These are phyloP conservation scores for Daldinia sp. DNA, from an alignment of 2,329 filamentous ascomycete genomes.

Conservation along the genomic window DNA sequence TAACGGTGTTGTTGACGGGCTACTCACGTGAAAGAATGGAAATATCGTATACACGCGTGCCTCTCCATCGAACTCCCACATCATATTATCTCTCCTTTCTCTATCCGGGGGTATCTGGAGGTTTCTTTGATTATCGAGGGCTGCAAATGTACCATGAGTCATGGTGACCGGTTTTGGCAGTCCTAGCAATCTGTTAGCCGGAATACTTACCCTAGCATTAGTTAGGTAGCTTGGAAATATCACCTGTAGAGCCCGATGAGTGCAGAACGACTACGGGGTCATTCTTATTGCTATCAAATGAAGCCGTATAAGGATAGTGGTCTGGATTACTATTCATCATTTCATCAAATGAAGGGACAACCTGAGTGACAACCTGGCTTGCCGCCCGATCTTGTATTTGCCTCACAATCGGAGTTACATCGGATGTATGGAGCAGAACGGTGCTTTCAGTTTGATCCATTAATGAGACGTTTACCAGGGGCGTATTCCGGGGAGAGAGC, in stretches of 20 bases:
- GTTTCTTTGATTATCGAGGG: constrained; percentile 32
- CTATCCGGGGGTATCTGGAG: constrained; percentile 36
- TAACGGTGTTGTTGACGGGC: too few relatives aligned
- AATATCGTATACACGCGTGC: constrained; percentile 41
- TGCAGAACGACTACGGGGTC: constrained; percentile 45
- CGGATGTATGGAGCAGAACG: constrained; percentile 38
- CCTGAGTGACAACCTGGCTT: background rate
- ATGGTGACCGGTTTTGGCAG: constrained; percentile 27
- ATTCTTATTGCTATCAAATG: constrained; percentile 40
- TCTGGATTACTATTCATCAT: constrained; percentile 38
- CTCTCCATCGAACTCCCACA: constrained; percentile 42
- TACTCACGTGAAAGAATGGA: constrained; percentile 45
- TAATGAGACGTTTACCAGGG: constrained; percentile 36
- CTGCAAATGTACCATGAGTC: constrained; percentile 21
- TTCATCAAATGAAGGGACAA: constrained; percentile 40
- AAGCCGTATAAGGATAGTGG: constrained; percentile 38
- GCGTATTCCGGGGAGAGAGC: constrained; percentile 44
- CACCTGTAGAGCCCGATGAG: constrained; percentile 48
- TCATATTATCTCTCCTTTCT: constrained; percentile 33
- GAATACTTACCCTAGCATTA: too few relatives aligned
- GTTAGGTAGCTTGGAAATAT: background rate
- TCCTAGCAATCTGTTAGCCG: constrained; percentile 4
- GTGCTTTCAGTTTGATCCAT: constrained; percentile 38
- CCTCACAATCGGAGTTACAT: constrained; percentile 36
- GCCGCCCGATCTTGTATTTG: constrained; percentile 1